Base-by-base conservation (phyloP, 441 rosid genomes). In the Cnidoscolus chayamansa region DNA sequence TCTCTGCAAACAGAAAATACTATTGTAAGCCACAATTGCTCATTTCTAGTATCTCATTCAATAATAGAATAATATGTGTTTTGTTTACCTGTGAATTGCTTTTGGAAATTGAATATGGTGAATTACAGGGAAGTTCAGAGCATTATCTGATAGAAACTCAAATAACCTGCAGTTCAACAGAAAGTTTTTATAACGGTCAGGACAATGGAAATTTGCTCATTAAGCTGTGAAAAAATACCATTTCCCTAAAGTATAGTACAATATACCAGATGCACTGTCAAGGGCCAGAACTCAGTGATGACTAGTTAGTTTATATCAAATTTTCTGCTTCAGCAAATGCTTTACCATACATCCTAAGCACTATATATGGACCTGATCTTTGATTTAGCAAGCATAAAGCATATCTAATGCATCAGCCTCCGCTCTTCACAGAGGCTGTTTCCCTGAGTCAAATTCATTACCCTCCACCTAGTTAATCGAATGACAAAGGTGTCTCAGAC, bases 31-130 rank as follows among this genome's bases (percentile, higher is more conserved):
- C 54, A 47, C 60, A 74, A 68, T 66, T 56, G 71, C 43, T 61
- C 1, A 32, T 62, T 62, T 47, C 49, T 62, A 47, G 40, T 63
- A 54, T 68, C 20, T 8, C 37, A 51, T 16, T 70, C 54, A 66
- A 73, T 20, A 58, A 72, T 48, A 43, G 37, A 40, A 15, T 30
- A 11, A 30, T 4, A 40, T 55, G 69, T 63, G 40, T 62, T 65
- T 50, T n/a, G 66, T 55, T 77, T 77, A 92, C 99, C 99, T 84
- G 85, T 87, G 94, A 68, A 78, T 81, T 48, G 85, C 93, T 16
- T 71, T 81, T 61, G 97, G 93, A 80, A 90, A 92, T 67, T 84
- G 84, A 63, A 94, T 86, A 79, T 92, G 97, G 87, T 94, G 99
- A 84, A 94, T 88, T 47, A 94, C 97, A 1, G 99, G 97, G 80